Evolutionary conservation across 768 basidiomycete genomes (phyloP), one percentile per base, ranked within the genome.

Genomic region (Trametes villosa): DNA sequence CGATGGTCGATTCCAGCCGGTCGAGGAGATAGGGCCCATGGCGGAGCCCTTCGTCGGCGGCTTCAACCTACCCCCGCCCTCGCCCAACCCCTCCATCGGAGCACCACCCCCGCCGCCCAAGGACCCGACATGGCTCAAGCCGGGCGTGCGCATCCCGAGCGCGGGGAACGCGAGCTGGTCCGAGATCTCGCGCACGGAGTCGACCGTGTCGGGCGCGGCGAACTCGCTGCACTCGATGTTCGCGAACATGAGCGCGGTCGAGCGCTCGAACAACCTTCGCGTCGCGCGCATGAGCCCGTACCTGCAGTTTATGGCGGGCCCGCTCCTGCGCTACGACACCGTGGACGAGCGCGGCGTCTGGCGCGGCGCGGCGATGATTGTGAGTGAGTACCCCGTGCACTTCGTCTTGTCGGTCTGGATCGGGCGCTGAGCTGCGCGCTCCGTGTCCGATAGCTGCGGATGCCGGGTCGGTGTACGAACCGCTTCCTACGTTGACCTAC

Each of bases 291-390:
- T 92, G 90, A 75, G 87, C 22, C 94, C 94, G 9, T 83, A 90
- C 73, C 80, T 97, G 27, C 88, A 91, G 80, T 84, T 96, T 68
- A 95, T 96, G 93, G 92, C 91, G 57, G 94, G 95, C 0, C 94
- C 94, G 22, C 77, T 98, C 18, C 75, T 98, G 62, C 86, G 91
- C 41, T 98, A 94, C 69, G 95, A 98, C 70, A 98, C 94, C 0
- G 83, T 92, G 26, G 88, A 92, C 65, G 78, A 86, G 61, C 77
- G 84, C 24, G 85, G 87, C 18, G 77, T 94, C 34, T 99, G 94
- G 93, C 83, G 88, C 62, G 96, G 95, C 8, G 92, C 90, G 13
- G 92, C 86, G 12, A 76, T 99, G 74, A 82, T 98, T 57, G 94
- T 98, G 65, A 93, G 89, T 91, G 64, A 75, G 89, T 89, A 51